Evolutionary conservation across 345 rosid species (phyloP).

Genomic region (Melaleuca alternifolia): DNA sequence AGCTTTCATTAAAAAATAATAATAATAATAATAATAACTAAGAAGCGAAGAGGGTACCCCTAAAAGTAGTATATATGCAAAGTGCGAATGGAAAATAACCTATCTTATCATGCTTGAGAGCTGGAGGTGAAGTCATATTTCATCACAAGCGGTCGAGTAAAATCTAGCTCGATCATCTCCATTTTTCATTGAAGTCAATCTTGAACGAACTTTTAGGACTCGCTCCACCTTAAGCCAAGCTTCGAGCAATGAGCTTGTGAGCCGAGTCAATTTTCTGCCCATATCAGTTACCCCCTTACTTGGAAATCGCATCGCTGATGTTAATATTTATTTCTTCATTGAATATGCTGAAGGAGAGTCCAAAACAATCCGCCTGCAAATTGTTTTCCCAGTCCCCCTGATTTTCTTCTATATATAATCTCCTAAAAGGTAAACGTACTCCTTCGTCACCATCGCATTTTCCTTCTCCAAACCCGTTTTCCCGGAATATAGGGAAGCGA

Average conservation of each 20-base stretch:
- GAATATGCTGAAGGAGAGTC: no score
- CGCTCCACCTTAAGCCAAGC: background rate
- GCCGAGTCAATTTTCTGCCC: background rate
- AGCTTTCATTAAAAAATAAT: background rate
- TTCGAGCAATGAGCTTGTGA: background rate
- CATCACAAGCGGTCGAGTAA: background rate
- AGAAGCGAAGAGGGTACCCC: background rate
- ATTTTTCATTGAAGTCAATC: background rate
- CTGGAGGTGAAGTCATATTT: background rate
- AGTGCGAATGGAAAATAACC: no score
- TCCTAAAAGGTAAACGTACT: background rate
- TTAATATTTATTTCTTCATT: background rate
- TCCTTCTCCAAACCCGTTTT: background rate
- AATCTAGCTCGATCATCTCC: background rate
- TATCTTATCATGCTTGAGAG: background rate
- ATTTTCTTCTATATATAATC: background rate
- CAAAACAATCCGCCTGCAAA: background rate
- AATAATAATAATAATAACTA: background rate
- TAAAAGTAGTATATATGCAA: no score
- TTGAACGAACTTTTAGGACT: background rate
- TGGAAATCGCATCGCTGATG: background rate
- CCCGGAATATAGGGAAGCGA: background rate
- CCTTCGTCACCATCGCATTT: background rate
- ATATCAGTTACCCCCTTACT: background rate
- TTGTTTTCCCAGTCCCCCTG: background rate